These are phyloP conservation scores for Blastocystis hominis DNA, from an alignment of 352 stramenopile genomes.

Conservation along the genomic window DNA sequence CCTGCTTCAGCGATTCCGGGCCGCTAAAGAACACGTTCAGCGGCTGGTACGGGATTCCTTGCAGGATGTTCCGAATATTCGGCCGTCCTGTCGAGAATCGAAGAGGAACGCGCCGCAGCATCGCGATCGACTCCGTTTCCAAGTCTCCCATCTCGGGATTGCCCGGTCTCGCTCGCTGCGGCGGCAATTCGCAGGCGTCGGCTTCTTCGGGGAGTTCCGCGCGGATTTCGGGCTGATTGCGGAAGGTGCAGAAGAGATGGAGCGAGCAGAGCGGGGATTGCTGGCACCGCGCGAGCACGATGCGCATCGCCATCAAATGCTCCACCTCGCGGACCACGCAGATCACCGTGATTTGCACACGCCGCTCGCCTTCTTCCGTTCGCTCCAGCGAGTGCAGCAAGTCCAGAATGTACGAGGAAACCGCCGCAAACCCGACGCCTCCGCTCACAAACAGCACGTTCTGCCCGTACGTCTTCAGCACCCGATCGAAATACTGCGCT, in stretches of 20 bases:
- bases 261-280: neutral
- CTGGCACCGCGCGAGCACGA: neutral
- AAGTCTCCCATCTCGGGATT: neutral
- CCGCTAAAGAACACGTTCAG: slow-evolving; percentile 10
- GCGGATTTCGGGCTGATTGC: neutral
- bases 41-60: neutral
- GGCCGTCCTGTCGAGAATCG: neutral
- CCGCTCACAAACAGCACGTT: slow-evolving; percentile 30
- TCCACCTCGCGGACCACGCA: neutral
- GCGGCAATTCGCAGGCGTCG: neutral
- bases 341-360: neutral
- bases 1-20: neutral
- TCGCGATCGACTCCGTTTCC: neutral
- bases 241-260: neutral
- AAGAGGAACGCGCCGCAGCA: neutral
- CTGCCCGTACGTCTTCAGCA: neutral
- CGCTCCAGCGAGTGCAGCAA: neutral
- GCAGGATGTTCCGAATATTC: neutral
- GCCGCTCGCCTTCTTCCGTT: neutral
- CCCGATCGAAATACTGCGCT: neutral
- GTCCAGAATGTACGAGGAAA: slow-evolving; percentile 11
- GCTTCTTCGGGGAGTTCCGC: neutral
- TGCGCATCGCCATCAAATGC: neutral
- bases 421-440: neutral
- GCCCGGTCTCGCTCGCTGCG: neutral